A percentile compares a stretch with the other conserved stretches of the same genome.
These are phyloP conservation scores for Amylocarpus encephaloides DNA, from an alignment of 2,329 filamentous ascomycete genomes.

Conservation along the genomic window DNA sequence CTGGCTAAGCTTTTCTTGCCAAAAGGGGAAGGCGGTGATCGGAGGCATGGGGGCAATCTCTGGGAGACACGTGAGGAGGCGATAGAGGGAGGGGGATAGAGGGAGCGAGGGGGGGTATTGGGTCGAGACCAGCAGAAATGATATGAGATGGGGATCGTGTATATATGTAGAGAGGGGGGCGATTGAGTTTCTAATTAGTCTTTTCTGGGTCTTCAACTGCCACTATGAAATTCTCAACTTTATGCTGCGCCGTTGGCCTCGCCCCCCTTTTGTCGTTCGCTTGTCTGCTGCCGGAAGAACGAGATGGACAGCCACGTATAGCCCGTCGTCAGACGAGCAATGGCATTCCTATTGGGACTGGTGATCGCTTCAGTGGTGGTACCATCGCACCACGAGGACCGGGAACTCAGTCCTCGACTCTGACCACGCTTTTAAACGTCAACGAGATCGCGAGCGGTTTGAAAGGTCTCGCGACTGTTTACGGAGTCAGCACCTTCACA, in stretches of 20 bases:
- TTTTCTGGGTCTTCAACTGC: background rate
- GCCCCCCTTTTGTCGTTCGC: slow-evolving; percentile 15
- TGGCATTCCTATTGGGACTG: slow-evolving; percentile 36
- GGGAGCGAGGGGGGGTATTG: no score
- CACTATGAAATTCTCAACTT: slow-evolving; percentile 19
- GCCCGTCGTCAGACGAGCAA: slow-evolving; percentile 16
- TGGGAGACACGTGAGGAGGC: no score
- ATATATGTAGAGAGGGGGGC: no score
- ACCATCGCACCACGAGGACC: slow-evolving; percentile 37
- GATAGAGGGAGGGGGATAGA: no score
- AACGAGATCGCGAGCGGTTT: slow-evolving; percentile 37
- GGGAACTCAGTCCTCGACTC: slow-evolving; percentile 34
- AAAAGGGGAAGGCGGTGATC: no score
- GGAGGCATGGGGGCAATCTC: no score
- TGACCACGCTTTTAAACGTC: slow-evolving; percentile 38
- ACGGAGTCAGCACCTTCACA: slow-evolving; percentile 35
- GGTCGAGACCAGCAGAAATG: no score
- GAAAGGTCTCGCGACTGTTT: slow-evolving; percentile 35
- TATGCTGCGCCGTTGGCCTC: slow-evolving; percentile 13
- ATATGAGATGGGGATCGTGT: no score
- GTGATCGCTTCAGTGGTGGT: slow-evolving; percentile 38
- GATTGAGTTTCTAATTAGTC: no score
- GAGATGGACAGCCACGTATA: slow-evolving; percentile 17
- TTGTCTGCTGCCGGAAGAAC: slow-evolving; percentile 37
- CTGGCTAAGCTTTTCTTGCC: no score